phyloP scores from a whole-genome alignment of 2,329 filamentous ascomycete species.

The Fusarium paranaense region DNA sequence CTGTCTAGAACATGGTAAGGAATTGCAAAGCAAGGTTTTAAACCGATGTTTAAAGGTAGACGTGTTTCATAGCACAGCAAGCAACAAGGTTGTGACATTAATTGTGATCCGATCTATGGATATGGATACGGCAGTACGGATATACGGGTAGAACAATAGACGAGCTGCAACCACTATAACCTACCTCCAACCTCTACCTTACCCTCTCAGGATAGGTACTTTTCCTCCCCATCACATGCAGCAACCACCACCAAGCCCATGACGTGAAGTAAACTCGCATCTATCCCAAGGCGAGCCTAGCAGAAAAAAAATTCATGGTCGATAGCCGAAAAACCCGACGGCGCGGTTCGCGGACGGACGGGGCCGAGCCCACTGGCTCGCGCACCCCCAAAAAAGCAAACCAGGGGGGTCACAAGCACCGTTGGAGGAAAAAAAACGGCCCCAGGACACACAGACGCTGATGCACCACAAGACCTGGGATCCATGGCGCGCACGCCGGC shows the following conservation, averaged over 20 bases:
- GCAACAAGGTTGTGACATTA: background rate
- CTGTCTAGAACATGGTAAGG: background rate
- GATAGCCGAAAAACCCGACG: slow-evolving; percentile 7
- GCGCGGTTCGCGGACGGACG: slow-evolving; percentile 12
- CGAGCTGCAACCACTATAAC: background rate
- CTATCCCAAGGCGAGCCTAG: background rate
- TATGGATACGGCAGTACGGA: background rate
- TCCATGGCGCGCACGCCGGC: slow-evolving; percentile 2
- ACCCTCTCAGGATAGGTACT: background rate
- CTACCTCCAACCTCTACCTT: background rate
- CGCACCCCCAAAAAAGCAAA: background rate
- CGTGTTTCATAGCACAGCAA: background rate
- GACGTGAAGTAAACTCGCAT: background rate
- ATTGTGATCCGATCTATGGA: background rate
- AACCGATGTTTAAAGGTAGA: background rate
- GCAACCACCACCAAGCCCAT: background rate
- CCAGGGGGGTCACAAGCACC: background rate
- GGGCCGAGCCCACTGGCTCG: background rate
- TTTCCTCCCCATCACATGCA: background rate
- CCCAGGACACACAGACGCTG: slow-evolving; percentile 2
- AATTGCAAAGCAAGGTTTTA: background rate
- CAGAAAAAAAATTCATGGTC: background rate
- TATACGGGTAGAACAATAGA: background rate
- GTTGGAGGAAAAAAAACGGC: background rate
- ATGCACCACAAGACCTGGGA: background rate